These are phyloP conservation scores for Saccharomyces jurei DNA, from an alignment of 805 yeast species.

Conservation along the genomic window DNA sequence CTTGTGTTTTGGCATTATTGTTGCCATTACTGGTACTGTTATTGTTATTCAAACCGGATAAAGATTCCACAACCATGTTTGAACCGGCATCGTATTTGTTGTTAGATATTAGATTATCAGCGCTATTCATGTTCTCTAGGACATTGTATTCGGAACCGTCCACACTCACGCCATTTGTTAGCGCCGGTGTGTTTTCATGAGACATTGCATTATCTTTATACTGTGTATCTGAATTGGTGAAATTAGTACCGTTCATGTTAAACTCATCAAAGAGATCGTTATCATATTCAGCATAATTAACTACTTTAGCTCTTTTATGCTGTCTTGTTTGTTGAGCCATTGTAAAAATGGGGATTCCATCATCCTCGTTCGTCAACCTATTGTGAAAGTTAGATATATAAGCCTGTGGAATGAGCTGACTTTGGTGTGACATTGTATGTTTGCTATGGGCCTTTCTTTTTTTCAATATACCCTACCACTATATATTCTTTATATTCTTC, in stretches of 20 bases:
- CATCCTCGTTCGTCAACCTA: constrained; percentile 60
- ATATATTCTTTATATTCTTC: neutral
- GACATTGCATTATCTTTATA: constrained; percentile 12
- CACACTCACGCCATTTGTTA: neutral
- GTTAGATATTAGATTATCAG: neutral
- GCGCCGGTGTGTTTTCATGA: neutral
- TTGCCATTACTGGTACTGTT: neutral
- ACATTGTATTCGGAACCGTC: constrained; percentile 1
- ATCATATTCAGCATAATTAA: constrained; percentile 80
- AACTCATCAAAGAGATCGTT: constrained; percentile 49
- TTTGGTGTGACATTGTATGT: constrained; percentile 15
- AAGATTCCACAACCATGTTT: neutral
- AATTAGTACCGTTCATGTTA: constrained; percentile 22
- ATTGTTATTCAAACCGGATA: neutral
- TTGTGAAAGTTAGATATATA: constrained; percentile 65
- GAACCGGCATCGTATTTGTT: neutral
- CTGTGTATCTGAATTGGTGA: constrained; percentile 28
- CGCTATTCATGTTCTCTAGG: constrained; percentile 2
- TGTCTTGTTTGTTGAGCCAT: constrained; percentile 71
- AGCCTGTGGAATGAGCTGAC: constrained; percentile 56
- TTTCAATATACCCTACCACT: neutral
- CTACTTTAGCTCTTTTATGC: constrained; percentile 64
- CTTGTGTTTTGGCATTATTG: constrained; percentile 3
- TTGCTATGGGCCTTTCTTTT: neutral
- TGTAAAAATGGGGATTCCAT: constrained; percentile 53